Conservation (phyloP, 106 monocot genomes). For the Platanthera guangdongensis region DNA sequence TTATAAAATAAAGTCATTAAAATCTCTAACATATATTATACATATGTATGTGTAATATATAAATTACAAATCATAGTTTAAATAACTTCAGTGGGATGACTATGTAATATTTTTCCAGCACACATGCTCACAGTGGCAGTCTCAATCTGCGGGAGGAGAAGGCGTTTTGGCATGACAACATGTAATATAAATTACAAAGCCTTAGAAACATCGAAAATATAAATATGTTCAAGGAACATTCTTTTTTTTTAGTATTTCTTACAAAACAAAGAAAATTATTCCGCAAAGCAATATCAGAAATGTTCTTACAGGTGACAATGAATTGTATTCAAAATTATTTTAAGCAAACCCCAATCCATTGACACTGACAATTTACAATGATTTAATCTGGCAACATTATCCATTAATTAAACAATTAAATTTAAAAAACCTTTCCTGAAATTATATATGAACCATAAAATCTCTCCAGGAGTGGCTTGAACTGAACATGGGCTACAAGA, state of each 20-base stretch:
- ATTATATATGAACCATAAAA: background rate
- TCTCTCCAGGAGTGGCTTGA: background rate
- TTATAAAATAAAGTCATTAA: no score
- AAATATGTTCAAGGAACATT: no score
- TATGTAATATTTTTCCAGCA: no score
- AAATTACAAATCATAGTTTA: no score
- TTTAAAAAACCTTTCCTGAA: background rate
- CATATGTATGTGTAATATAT: no score
- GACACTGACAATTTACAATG: background rate
- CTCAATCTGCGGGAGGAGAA: no score
- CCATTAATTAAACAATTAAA: background rate
- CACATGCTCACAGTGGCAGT: no score
- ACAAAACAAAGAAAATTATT: background rate
- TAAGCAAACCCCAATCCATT: background rate
- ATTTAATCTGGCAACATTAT: background rate
- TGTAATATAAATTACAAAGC: no score
- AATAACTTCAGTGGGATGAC: no score
- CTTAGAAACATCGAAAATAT: no score
- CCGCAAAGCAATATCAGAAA: background rate
- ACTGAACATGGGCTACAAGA: background rate
- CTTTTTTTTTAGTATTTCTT: background rate
- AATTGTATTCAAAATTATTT: background rate
- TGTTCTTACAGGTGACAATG: background rate
- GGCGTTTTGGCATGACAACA: no score
- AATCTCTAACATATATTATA: no score